Percentiles rank a stretch among this genome's conserved stretches.
Conservation (phyloP, 1,284 basidiomycete genomes). For the Exobasidium rhododendri region DNA sequence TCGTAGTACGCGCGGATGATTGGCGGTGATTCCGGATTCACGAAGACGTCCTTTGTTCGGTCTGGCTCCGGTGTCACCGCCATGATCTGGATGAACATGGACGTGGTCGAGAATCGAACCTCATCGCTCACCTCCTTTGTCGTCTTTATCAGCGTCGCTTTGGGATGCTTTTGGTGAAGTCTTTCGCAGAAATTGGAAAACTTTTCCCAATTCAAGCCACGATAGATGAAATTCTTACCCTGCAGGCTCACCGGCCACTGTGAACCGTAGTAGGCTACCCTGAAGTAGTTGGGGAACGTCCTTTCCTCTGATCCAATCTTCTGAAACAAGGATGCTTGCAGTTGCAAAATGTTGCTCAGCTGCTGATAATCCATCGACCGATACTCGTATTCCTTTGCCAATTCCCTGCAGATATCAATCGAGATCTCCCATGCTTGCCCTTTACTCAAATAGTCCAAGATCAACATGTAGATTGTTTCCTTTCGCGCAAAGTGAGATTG, state of each 20-base stretch:
- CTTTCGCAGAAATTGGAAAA: slow-evolving; percentile 75
- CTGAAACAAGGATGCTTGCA: slow-evolving; percentile 48
- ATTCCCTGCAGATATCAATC: slow-evolving; percentile 84
- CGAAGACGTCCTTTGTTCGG: slow-evolving; percentile 72
- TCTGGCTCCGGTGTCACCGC: slow-evolving; percentile 82
- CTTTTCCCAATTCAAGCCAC: slow-evolving; percentile 86
- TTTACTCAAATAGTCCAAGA: slow-evolving; percentile 62
- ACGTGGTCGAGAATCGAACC: slow-evolving; percentile 28
- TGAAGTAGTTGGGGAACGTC: slow-evolving; percentile 66
- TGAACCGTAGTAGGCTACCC: slow-evolving; percentile 83
- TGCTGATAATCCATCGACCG: slow-evolving; percentile 59
- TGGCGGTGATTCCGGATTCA: slow-evolving; percentile 75
- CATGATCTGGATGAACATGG: slow-evolving; percentile 67
- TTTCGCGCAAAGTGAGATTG: slow-evolving; percentile 93
- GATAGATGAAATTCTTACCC: slow-evolving; percentile 79
- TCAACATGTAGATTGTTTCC: slow-evolving; percentile 60
- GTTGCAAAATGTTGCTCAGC: slow-evolving; percentile 46
- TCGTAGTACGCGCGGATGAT: slow-evolving; percentile 82
- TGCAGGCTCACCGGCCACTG: slow-evolving; percentile 76
- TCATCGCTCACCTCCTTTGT: slow-evolving; percentile 70
- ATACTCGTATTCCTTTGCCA: slow-evolving; percentile 47
- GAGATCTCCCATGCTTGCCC: slow-evolving; percentile 95
- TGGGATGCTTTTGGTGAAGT: slow-evolving; percentile 86
- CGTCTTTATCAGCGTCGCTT: slow-evolving; percentile 74
- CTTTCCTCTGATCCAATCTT: slow-evolving; percentile 43